phyloP scores from a whole-genome alignment of 2,329 filamentous ascomycete genomes.

The Arthrinium phaeospermum region DNA sequence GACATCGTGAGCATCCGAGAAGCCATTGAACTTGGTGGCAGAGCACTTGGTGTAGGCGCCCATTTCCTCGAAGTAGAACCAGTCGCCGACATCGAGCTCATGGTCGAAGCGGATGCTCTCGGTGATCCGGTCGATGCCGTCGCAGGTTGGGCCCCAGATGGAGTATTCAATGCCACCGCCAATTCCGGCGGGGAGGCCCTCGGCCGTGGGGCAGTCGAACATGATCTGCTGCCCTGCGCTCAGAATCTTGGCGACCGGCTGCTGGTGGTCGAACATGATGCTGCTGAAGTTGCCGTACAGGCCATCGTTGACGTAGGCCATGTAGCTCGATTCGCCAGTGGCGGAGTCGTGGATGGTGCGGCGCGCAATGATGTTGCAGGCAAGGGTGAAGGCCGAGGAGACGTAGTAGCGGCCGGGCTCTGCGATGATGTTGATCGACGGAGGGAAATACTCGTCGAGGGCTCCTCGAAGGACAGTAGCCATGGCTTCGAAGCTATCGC shows the following conservation, averaged over 20 bases:
- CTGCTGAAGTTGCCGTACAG: constrained; percentile 98
- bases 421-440: constrained; percentile 82
- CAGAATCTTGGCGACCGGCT: constrained; percentile 83
- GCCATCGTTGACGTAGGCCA: constrained; percentile 97
- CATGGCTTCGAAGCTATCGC: constrained; percentile 91
- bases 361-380: constrained; percentile 94
- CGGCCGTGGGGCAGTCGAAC: constrained; percentile 61
- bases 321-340: constrained; percentile 76
- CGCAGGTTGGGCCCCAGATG: constrained; percentile 97
- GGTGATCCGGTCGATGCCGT: constrained; percentile 94
- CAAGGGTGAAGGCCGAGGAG: constrained; percentile 89
- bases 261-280: constrained; percentile 99
- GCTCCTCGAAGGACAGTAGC: constrained; percentile 79
- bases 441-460: constrained; percentile 87
- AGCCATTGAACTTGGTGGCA: constrained; percentile 97
- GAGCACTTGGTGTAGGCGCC: constrained; percentile 98
- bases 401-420: constrained; percentile 98
- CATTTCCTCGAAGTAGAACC: constrained; percentile 99
- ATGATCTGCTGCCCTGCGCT: constrained; percentile 63
- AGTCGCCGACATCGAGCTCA: constrained; percentile 88
- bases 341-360: constrained; percentile 80
- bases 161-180: constrained; percentile 78
- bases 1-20: constrained; percentile 88
- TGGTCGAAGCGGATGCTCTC: constrained; percentile 79
- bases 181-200: constrained; percentile 46